These are phyloP conservation scores for Corynascus novoguineensis DNA, from an alignment of 495 filamentous ascomycete species.

Conservation along the genomic window DNA sequence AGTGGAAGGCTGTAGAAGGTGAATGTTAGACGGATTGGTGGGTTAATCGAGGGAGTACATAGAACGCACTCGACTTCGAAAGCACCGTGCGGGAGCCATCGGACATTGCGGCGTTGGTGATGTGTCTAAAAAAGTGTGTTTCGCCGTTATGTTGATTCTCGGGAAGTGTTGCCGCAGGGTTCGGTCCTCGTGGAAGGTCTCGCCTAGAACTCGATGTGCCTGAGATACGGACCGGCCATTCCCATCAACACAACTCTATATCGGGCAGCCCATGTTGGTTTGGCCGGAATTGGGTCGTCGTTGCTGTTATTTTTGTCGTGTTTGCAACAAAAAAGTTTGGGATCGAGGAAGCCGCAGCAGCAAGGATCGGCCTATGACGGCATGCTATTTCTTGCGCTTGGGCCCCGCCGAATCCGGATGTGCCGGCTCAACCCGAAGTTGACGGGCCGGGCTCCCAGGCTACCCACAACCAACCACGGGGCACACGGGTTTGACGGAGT, in stretches of 20 bases:
- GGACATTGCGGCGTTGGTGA: conserved; percentile 27
- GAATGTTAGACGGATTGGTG: background rate
- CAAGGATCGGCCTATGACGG: conserved; percentile 15
- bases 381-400: conserved; percentile 12
- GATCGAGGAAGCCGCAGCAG: background rate
- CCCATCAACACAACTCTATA: background rate
- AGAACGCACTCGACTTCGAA: conserved; percentile 32
- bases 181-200: background rate
- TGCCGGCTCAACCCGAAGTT: conserved; percentile 18
- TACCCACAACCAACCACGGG: background rate
- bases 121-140: background rate
- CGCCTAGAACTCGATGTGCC: background rate
- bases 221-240: conserved; percentile 15
- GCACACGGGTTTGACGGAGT: too few relatives aligned
- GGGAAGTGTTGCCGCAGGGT: background rate
- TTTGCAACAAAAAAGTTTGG: conserved; percentile 5
- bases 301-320: background rate
- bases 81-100: conserved; percentile 31
- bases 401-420: conserved; percentile 7
- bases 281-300: background rate
- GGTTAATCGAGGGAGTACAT: background rate
- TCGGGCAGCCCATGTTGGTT: conserved; percentile 5
- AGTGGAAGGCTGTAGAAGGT: conserved; percentile 59
- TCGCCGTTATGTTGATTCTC: background rate
- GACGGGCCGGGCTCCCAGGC: background rate